Percentiles rank a stretch among this genome's conserved stretches.
Evolutionary conservation across 1,284 basidiomycete genomes (phyloP).

Genomic region (Leccinum pachyderme): DNA sequence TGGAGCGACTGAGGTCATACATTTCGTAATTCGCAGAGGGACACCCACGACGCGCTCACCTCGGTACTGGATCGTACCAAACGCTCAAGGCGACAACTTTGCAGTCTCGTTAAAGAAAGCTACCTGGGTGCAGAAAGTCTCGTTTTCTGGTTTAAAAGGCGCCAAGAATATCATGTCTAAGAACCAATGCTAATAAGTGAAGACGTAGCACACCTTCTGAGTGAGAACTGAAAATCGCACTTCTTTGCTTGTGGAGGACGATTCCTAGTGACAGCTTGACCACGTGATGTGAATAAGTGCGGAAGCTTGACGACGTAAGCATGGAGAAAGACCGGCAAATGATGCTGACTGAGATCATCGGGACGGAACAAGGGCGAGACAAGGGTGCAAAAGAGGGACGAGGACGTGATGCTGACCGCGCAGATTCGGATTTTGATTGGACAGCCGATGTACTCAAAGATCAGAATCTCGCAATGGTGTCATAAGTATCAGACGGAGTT

Average conservation of each 20-base stretch:
- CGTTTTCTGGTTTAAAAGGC: neutral
- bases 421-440: no score
- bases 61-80: constrained; percentile 1
- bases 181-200: neutral
- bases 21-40: neutral
- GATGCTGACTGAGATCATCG: no score
- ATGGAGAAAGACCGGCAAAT: no score
- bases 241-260: neutral
- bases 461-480: no score
- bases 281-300: neutral
- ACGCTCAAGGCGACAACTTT: neutral
- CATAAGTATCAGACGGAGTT: no score
- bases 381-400: no score
- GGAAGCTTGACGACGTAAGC: no score
- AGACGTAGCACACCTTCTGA: neutral
- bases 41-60: constrained; percentile 2
- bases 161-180: neutral
- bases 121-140: neutral
- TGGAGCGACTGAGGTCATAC: neutral
- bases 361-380: no score
- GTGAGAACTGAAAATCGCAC: neutral
- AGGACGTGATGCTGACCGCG: no score
- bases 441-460: no score
- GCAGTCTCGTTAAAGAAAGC: neutral
- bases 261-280: neutral